Evolutionary conservation across 768 basidiomycete species (phyloP).

Genomic region (Boletus huronensis): DNA sequence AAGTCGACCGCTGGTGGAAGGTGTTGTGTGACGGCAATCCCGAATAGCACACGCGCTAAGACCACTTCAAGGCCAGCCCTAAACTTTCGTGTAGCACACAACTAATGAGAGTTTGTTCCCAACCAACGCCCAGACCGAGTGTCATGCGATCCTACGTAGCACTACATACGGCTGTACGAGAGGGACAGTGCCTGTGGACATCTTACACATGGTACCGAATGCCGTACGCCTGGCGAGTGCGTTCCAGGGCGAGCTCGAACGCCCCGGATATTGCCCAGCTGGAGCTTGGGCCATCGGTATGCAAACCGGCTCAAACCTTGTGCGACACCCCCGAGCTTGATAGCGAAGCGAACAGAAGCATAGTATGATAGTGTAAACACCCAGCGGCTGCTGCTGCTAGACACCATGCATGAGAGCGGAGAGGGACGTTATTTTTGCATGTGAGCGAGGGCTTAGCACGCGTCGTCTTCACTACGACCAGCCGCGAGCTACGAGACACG

Average conservation of each 20-base stretch:
- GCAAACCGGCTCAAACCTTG: slow-evolving; percentile 15
- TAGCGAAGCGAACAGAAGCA: slow-evolving; percentile 4
- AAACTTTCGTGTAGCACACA: slow-evolving; percentile 18
- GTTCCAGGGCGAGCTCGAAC: too few relatives aligned
- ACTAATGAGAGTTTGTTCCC: too few relatives aligned
- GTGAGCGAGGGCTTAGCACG: neutral
- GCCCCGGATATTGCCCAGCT: neutral
- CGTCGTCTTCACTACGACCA: slow-evolving; percentile 1
- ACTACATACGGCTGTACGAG: neutral
- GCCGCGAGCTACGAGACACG: slow-evolving; percentile 9
- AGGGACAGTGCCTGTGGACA: slow-evolving; percentile 22
- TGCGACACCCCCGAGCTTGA: neutral
- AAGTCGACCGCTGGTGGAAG: slow-evolving; percentile 1
- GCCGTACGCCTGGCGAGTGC: slow-evolving; percentile 12
- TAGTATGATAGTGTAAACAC: neutral
- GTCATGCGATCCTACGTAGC: neutral
- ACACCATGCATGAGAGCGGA: neutral
- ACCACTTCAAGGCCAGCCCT: slow-evolving; percentile 24
- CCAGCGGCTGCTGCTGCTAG: neutral
- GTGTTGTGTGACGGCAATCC: slow-evolving; percentile 1
- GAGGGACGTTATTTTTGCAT: neutral
- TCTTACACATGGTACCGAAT: slow-evolving; percentile 5
- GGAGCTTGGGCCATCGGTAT: neutral
- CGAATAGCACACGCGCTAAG: neutral
- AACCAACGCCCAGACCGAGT: too few relatives aligned